Evolutionary conservation across 140 eudicot species (phyloP), one percentile per base, ranked within the genome.

Genomic region (Bidens hawaiensis): DNA sequence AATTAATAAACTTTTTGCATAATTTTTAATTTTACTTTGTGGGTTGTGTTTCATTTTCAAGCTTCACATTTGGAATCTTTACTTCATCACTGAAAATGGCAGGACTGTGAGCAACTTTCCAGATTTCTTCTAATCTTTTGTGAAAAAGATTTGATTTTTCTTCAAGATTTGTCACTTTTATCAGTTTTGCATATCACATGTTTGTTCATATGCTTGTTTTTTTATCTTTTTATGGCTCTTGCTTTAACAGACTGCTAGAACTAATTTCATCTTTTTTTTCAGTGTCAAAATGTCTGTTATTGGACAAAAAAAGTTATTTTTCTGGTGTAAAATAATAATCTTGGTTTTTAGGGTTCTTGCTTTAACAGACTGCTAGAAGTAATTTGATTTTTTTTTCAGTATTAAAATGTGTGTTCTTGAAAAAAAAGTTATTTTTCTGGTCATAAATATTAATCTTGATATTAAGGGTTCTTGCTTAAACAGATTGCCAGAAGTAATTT

Each of bases 21-120:
- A 36, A 36, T 8, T 8, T 6, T 8, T 36, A 7, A 1, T 36
- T 7, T 36, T 36, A 34, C 12, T 36, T 11, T 36, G n/a, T 36
- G 13, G 0, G 43, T 36, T 36, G 14, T 36, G 43, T 36, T 36
- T 36, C 43, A 36, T 8, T n/a, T 8, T 36, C 43, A 36, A 36
- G 43, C 43, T 36, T 36, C 43, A 36, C 43, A 36, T 36, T 36
- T 36, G 43, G 43, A 36, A 36, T 36, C 13, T 49, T 26, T 54
- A 59, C 75, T 69, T 59, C 68, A n/a, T 46, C 76, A 7, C 64
- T 71, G 70, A 62, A 71, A 71, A 70, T 71, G 70, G 76, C 70
- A 71, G 64, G 4, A 71, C 76, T 62, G 51, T 71, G 76, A 71
- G 76, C 76, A 5, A 62, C 64, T 71, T 71, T 62, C 55, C 57